A percentile compares a stretch with the other conserved stretches of the same genome.
Evolutionary conservation across 345 rosid species (phyloP).

Genomic region (Salix viminalis): DNA sequence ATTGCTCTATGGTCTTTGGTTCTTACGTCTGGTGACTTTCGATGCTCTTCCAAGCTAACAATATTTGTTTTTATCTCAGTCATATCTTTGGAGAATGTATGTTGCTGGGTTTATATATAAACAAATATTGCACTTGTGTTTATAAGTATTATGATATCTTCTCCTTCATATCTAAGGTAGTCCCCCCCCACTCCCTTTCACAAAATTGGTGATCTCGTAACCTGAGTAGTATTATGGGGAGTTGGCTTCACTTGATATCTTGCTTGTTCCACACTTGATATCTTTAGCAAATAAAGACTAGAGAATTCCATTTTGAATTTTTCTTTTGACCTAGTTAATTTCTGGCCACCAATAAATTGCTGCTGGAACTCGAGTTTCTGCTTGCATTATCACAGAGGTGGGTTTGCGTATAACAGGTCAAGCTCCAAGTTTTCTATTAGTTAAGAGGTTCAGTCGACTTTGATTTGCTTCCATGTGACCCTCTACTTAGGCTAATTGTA

Average conservation of each 20-base stretch:
- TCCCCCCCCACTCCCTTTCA: background rate
- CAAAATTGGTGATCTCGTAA: background rate
- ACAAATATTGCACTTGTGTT: background rate
- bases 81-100: background rate
- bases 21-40: background rate
- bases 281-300: background rate
- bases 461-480: constrained; percentile 9
- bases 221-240: background rate
- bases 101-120: background rate
- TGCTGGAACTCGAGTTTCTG: constrained; percentile 9
- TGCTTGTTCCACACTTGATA: background rate
- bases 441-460: constrained; percentile 4
- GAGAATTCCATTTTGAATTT: background rate
- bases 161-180: background rate
- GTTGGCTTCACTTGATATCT: background rate
- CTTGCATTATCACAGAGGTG: constrained; percentile 6
- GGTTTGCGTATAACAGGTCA: background rate
- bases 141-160: background rate
- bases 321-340: background rate
- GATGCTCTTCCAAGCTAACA: background rate
- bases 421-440: constrained; percentile 1
- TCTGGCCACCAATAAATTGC: background rate
- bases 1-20: background rate
- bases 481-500: background rate
- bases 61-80: background rate